These are phyloP conservation scores for Luvunga scandens DNA, from an alignment of 345 rosid genomes.

Conservation along the genomic window DNA sequence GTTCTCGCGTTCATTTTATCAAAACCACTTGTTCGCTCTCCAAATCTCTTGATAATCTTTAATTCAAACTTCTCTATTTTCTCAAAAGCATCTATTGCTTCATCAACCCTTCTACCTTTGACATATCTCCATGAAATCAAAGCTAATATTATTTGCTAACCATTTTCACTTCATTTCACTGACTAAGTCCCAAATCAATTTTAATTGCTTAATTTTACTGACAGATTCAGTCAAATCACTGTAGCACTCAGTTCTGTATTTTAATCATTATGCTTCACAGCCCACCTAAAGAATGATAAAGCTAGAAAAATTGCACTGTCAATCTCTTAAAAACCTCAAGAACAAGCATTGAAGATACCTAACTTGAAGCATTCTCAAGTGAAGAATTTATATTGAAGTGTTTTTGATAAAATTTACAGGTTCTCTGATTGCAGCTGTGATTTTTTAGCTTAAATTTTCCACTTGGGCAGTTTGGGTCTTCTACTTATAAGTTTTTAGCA, in stretches of 20 bases:
- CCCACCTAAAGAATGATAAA: too few relatives aligned
- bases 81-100: constrained; percentile 63
- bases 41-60: too few relatives aligned
- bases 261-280: too few relatives aligned
- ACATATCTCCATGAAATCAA: constrained; percentile 69
- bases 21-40: too few relatives aligned
- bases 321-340: too few relatives aligned
- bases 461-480: too few relatives aligned
- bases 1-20: constrained; percentile 64
- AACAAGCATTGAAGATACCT: too few relatives aligned
- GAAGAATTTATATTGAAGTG: too few relatives aligned
- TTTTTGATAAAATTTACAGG: constrained; percentile 29
- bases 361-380: too few relatives aligned
- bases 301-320: too few relatives aligned
- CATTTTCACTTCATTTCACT: constrained; percentile 58
- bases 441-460: too few relatives aligned
- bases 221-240: too few relatives aligned
- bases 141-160: constrained; percentile 64
- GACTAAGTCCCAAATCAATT: constrained; percentile 54
- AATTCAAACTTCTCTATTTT: constrained; percentile 72
- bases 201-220: constrained; percentile 1
- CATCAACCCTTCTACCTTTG: constrained; percentile 60
- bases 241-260: constrained; percentile 36
- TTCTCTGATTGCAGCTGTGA: constrained; percentile 33
- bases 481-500: not conserved